phyloP scores from a whole-genome alignment of 2,329 filamentous ascomycete species.

The Calonectria pseudoreteaudii region DNA sequence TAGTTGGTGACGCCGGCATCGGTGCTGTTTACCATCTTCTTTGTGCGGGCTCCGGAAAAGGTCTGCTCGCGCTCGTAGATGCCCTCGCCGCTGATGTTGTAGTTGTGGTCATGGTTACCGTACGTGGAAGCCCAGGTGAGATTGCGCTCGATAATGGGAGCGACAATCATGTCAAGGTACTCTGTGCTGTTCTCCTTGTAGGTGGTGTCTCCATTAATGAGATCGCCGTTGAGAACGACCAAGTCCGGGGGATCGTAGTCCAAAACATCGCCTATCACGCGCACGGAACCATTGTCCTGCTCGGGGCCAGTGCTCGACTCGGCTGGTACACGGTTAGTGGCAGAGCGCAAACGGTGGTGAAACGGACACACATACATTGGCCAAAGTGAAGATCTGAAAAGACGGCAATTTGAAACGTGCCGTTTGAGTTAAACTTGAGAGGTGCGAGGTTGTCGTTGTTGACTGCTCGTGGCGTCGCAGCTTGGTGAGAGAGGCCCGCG shows the following conservation, averaged over 20 bases:
- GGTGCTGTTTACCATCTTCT: constrained; percentile 51
- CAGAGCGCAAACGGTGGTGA: not conserved
- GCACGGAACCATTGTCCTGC: constrained; percentile 67
- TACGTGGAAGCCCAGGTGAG: constrained; percentile 76
- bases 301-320: constrained; percentile 48
- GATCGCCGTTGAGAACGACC: constrained; percentile 77
- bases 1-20: constrained; percentile 60
- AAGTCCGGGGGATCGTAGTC: constrained; percentile 67
- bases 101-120: constrained; percentile 76
- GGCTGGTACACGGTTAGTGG: constrained; percentile 14
- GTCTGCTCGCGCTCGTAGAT: constrained; percentile 57
- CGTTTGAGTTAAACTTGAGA: constrained; percentile 30
- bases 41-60: constrained; percentile 54
- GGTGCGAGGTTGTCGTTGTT: constrained; percentile 32
- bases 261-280: constrained; percentile 70
- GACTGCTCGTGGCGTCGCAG: constrained; percentile 13
- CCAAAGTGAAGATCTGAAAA: constrained; percentile 42
- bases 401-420: constrained; percentile 38
- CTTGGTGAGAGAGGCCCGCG: constrained; percentile 15
- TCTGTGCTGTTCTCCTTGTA: constrained; percentile 64
- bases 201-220: constrained; percentile 76
- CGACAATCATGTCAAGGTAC: constrained; percentile 71
- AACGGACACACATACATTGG: constrained; percentile 26
- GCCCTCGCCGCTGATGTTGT: constrained; percentile 63
- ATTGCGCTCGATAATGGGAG: constrained; percentile 65